Conservation (phyloP, 2,329 filamentous ascomycete species). For the Curvularia lunata region DNA sequence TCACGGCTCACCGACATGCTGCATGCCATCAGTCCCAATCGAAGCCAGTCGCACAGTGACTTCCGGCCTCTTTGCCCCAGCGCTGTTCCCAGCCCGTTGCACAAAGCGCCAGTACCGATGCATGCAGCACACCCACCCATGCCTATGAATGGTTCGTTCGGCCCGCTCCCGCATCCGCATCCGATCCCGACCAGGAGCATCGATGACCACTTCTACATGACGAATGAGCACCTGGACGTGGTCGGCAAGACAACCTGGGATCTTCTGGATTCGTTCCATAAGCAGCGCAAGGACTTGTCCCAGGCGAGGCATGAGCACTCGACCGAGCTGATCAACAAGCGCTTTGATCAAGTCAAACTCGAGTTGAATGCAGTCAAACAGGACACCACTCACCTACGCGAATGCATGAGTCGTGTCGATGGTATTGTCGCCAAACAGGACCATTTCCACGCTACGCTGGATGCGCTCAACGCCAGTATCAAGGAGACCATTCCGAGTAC, state of each 20-base stretch:
- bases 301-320: slow-evolving; percentile 31
- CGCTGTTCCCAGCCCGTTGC: slow-evolving; percentile 43
- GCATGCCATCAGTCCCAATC: slow-evolving; percentile 25
- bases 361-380: slow-evolving; percentile 33
- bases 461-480: slow-evolving; percentile 35
- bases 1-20: slow-evolving; percentile 41
- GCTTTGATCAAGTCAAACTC: slow-evolving; percentile 35
- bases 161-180: slow-evolving; percentile 8
- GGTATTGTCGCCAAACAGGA: slow-evolving; percentile 11
- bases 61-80: slow-evolving; percentile 34
- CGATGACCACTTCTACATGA: slow-evolving; percentile 46
- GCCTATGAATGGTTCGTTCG: slow-evolving; percentile 1
- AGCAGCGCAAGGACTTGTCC: slow-evolving; percentile 18
- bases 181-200: slow-evolving; percentile 22
- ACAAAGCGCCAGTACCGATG: slow-evolving; percentile 20
- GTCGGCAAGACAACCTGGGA: slow-evolving; percentile 39
- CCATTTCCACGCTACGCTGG: slow-evolving; percentile 33
- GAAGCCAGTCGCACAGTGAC: slow-evolving; percentile 22
- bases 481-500: slow-evolving; percentile 34
- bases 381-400: slow-evolving; percentile 26
- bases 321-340: slow-evolving; percentile 26
- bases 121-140: slow-evolving; percentile 11
- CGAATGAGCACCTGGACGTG: slow-evolving; percentile 46
- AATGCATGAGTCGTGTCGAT: slow-evolving; percentile 16
- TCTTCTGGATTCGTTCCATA: slow-evolving; percentile 23